phyloP scores from a whole-genome alignment of 2,329 filamentous ascomycete species.

The Xylaria sp. region DNA sequence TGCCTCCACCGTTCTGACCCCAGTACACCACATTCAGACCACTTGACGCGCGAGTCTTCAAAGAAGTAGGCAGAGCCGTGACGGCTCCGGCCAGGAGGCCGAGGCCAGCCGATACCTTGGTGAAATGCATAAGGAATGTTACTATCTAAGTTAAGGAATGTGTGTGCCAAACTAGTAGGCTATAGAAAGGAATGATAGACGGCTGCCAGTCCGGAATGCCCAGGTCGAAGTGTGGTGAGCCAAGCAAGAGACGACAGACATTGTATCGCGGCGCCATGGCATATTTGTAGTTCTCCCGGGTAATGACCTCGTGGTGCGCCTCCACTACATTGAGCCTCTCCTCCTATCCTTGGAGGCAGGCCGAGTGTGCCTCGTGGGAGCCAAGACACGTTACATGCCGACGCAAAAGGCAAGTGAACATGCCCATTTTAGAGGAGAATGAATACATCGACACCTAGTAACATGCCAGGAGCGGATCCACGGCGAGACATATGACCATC shows the following conservation, averaged over 20 bases:
- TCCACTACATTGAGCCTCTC: neutral
- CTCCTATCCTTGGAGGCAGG: conserved; percentile 8
- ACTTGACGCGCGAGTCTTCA: conserved; percentile 18
- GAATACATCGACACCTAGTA: conserved; percentile 20
- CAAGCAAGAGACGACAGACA: conserved; percentile 3
- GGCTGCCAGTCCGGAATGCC: conserved; percentile 18
- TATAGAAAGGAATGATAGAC: conserved; percentile 23
- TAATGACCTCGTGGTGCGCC: neutral
- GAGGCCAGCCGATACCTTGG: conserved; percentile 32
- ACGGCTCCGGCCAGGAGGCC: conserved; percentile 35
- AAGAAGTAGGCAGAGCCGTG: conserved; percentile 27
- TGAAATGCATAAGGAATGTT: conserved; percentile 35
- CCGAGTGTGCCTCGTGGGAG: conserved; percentile 33
- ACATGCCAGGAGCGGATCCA: conserved; percentile 21
- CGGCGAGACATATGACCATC: conserved; percentile 23
- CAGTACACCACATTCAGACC: conserved; percentile 35
- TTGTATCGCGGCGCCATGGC: conserved; percentile 16
- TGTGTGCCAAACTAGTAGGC: conserved; percentile 19
- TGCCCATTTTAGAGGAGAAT: conserved; percentile 14
- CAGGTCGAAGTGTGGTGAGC: conserved; percentile 29
- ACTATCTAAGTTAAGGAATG: conserved; percentile 29
- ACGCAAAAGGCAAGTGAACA: conserved; percentile 34
- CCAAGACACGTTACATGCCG: conserved; percentile 35
- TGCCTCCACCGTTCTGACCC: conserved; percentile 38
- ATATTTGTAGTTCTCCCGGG: conserved; percentile 35